Percentiles rank a stretch among this genome's conserved stretches.
phyloP scores from a whole-genome alignment of 768 basidiomycete genomes.

The Ephemerocybe angulata region DNA sequence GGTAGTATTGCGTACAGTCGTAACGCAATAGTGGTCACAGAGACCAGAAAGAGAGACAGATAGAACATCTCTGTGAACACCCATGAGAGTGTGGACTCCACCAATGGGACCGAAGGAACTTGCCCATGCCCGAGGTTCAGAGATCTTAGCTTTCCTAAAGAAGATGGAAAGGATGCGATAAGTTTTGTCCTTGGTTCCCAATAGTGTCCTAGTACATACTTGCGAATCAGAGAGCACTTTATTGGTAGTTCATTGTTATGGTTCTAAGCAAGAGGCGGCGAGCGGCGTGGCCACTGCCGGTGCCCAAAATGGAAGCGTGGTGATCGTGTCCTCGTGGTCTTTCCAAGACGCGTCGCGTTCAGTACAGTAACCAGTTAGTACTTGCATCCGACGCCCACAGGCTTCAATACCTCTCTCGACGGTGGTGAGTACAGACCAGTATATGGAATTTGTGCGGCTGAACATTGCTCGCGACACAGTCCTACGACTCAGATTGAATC shows the following conservation, averaged over 20 bases:
- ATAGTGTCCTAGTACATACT: too few species aligned
- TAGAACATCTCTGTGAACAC: background rate
- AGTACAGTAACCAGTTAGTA: background rate
- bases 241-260: background rate
- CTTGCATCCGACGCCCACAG: background rate
- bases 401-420: background rate
- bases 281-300: background rate
- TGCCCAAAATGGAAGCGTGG: background rate
- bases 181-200: too few species aligned
- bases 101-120: background rate
- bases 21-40: constrained; percentile 13
- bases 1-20: constrained; percentile 34
- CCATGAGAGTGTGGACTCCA: background rate
- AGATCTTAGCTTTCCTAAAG: too few species aligned
- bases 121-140: too few species aligned
- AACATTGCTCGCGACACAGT: too few species aligned
- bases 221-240: background rate
- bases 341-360: constrained; percentile 6
- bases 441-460: too few species aligned
- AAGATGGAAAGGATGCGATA: too few species aligned
- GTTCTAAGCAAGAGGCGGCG: background rate
- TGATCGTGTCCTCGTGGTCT: constrained; percentile 1
- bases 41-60: background rate
- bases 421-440: background rate
- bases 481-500: too few species aligned